Evolutionary conservation across 768 basidiomycete genomes (phyloP).

Genomic region (Lactarius sanguifluus): DNA sequence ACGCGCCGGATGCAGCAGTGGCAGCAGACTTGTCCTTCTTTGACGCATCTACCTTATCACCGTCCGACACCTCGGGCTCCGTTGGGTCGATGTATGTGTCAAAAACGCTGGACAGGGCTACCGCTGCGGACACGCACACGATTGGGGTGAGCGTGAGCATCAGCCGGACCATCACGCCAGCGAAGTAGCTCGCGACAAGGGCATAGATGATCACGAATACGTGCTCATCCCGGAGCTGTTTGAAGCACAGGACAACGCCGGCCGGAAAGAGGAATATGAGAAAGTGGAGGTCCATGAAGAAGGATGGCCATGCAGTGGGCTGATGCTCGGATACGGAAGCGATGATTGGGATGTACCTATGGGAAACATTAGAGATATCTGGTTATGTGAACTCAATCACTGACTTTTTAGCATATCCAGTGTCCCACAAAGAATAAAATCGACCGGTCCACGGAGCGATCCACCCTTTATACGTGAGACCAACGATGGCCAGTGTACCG

Average conservation of each 20-base stretch:
- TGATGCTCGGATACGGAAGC: slow-evolving; percentile 99
- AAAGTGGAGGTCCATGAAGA: slow-evolving; percentile 99
- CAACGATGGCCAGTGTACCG: slow-evolving; percentile 70
- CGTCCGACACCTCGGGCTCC: slow-evolving; percentile 54
- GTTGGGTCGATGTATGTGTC: slow-evolving; percentile 88
- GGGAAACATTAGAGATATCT: slow-evolving; percentile 24
- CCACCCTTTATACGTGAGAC: slow-evolving; percentile 88
- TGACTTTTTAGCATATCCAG: slow-evolving; percentile 97
- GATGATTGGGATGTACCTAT: slow-evolving; percentile 92
- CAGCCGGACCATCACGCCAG: slow-evolving; percentile 98
- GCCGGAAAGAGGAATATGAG: slow-evolving; percentile 98
- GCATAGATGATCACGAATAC: slow-evolving; percentile 99
- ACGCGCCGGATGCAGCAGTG: slow-evolving; percentile 32
- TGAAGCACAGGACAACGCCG: slow-evolving; percentile 93
- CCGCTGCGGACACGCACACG: slow-evolving; percentile 90
- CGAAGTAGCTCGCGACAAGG: slow-evolving; percentile 94
- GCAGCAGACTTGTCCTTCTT: slow-evolving; percentile 54
- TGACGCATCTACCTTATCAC: slow-evolving; percentile 36
- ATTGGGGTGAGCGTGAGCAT: slow-evolving; percentile 98
- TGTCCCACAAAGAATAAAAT: slow-evolving; percentile 99
- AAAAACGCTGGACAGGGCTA: slow-evolving; percentile 83
- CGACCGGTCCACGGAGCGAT: slow-evolving; percentile 99
- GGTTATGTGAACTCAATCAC: slow-evolving; percentile 29
- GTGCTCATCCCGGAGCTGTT: slow-evolving; percentile 91
- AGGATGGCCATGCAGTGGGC: slow-evolving; percentile 98